Base-by-base conservation (phyloP, 2,329 filamentous ascomycete species). In the Sporothrix humicola region DNA sequence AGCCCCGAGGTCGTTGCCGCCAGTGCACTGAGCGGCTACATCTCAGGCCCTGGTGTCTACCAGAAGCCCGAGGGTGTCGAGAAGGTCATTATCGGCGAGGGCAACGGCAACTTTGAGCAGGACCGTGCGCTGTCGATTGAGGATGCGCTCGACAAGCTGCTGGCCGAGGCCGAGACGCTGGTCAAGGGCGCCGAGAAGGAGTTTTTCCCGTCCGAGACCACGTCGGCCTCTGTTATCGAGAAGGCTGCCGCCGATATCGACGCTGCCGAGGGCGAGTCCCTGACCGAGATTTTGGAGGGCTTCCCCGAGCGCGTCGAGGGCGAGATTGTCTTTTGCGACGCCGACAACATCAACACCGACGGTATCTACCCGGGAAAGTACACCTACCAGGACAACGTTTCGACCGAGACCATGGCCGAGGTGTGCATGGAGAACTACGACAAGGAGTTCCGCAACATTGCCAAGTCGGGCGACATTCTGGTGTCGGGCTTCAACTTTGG, bases 361-460 rank as follows among this genome's bases (percentile, higher is more conserved):
- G 91, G 88, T 72, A 97, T 98, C 81, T 98, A 98, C 81, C 92
- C 94, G 0, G 94, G 75, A 65, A 76, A 77, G 77, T 76, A 93
- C 81, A 98, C 95, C 0, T 98, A 98, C 82, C 93, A 97, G 80
- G 95, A 98, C 79, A 88, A 93, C 78, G 86, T 98, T 0, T 84
- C 92, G 0, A 85, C 83, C 0, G 91, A 93, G 75, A 89, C 89
- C 73, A 98, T 98, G 95, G 93, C 94, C 0, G 85, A 92, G 77
- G 94, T 95, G 0, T 95, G 92, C 82, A 98, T 98, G 94, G 88
- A 92, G 80, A 98, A 98, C 86, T 98, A 97, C 83, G 95, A 98
- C 80, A 83, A 87, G 0, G 80, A 85, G 0, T 98, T 98, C 80
- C 81, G 86, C 10, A 81, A 83, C 0, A 85, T 91, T 50, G 91